Evolutionary conservation across 441 rosid species (phyloP).

Genomic region (Raphanus hybrid): DNA sequence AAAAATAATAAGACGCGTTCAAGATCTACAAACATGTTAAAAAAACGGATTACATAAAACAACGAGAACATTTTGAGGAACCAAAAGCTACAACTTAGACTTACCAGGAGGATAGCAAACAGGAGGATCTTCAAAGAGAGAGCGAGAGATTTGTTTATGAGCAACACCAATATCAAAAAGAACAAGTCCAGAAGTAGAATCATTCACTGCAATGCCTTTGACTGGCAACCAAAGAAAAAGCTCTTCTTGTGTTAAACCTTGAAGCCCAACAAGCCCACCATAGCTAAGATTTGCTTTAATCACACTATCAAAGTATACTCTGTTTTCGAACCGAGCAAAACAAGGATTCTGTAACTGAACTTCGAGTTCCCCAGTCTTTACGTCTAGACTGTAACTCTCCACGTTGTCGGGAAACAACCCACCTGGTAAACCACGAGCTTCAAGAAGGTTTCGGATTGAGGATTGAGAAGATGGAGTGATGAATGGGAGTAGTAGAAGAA

Average conservation of each 20-base stretch:
- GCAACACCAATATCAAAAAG: constrained; percentile 87
- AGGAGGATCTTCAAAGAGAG: constrained; percentile 93
- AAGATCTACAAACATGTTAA: not conserved
- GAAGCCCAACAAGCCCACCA: constrained; percentile 80
- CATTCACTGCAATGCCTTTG: constrained; percentile 73
- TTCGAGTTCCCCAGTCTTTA: constrained; percentile 60
- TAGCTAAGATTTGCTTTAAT: constrained; percentile 86
- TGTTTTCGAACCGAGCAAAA: constrained; percentile 75
- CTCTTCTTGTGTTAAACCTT: constrained; percentile 89
- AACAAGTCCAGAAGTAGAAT: constrained; percentile 85
- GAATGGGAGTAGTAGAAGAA: constrained; percentile 37
- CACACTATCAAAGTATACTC: constrained; percentile 74
- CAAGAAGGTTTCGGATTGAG: constrained; percentile 64
- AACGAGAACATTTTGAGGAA: not conserved
- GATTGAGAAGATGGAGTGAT: constrained; percentile 35
- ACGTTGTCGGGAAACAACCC: constrained; percentile 83
- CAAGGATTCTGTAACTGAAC: constrained; percentile 73
- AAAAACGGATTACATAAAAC: not conserved
- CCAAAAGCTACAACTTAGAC: not conserved
- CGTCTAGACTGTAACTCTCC: constrained; percentile 60
- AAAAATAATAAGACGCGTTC: not conserved
- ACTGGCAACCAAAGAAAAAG: constrained; percentile 92
- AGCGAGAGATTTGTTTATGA: constrained; percentile 80
- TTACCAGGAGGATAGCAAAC: constrained; percentile 69
- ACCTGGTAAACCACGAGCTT: constrained; percentile 81